Base-by-base conservation (phyloP, 164 flowering plant genomes). In the Chloranthus sessilifolius region DNA sequence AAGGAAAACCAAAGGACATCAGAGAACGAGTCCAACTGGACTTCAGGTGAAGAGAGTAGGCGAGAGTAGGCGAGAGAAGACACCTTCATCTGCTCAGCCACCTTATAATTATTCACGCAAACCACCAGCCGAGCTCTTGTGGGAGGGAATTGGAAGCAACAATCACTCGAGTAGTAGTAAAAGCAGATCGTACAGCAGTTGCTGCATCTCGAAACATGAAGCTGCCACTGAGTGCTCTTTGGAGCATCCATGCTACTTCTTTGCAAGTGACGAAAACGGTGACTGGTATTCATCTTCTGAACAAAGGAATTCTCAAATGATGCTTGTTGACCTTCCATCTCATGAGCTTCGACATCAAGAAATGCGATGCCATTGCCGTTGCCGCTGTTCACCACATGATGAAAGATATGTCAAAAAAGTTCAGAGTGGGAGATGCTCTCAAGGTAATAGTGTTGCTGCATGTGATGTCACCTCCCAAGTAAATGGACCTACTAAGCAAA, bases 241-340 rank as follows among this genome's bases (percentile, higher is more conserved):
- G 53, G 61, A 59, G 2, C 53, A 50, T 40, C 64, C 69, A 16
- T 55, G 64, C 33, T 65, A 65, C 40, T 59, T 65, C 29, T 3
- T 45, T 25, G 27, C 61, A 1, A 55, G 61, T 22, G 54, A 59
- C 14, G 22, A 47, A 17, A 52, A 43, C n/a, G 55, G 43, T 53
- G 58, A 45, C 9, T 27, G 44, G 55, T 35, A n/a, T 35, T 22
- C 16, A 23, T 47, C 28, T 57, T 44, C 24, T 9, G 30, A 24
- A 15, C 37, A 4, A 57, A 4, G 28, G 17, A 27, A 3, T 23
- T 28, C 36, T 28, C 26, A 3, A 0, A 14, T 6, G 1, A 41
- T 1, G 31, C n/a, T 16, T 2, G 35, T 21, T n/a, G n/a, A 26
- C 15, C 15, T 28, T 43, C 34, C 56, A 42, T 6, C 21, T 30